Conservation (phyloP, 257 asterid species). For the Salvia rosmarinus region DNA sequence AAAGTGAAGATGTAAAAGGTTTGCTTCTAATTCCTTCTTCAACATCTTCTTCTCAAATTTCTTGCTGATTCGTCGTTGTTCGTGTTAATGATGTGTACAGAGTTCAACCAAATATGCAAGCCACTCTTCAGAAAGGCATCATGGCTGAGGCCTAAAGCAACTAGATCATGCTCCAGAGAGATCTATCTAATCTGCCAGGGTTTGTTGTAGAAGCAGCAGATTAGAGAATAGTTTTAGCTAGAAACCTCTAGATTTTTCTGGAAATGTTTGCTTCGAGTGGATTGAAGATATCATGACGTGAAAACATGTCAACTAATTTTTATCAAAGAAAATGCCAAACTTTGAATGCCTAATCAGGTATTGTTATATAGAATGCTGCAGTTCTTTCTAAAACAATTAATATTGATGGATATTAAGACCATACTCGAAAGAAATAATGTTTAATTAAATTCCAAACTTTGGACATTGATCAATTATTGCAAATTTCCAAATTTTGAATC, state of each 20-base stretch:
- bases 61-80: background rate
- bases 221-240: background rate
- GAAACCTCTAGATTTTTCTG: background rate
- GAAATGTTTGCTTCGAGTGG: no score
- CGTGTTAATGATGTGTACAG: constrained; percentile 46
- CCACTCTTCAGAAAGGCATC: constrained; percentile 71
- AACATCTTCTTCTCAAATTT: background rate
- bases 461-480: no score
- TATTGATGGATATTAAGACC: no score
- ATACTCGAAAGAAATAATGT: no score
- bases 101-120: constrained; percentile 66
- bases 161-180: constrained; percentile 80
- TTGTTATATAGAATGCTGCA: no score
- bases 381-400: no score
- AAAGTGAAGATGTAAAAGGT: constrained; percentile 90
- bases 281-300: background rate
- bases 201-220: constrained; percentile 31
- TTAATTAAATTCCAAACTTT: no score
- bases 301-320: background rate
- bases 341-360: background rate
- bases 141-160: constrained; percentile 90
- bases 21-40: background rate
- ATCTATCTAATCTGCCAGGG: constrained; percentile 84
- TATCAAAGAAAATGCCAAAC: background rate
- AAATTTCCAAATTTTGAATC: no score